Conservation (phyloP, 2,329 filamentous ascomycete genomes). For the Scopulariopsis brevicaulis region DNA sequence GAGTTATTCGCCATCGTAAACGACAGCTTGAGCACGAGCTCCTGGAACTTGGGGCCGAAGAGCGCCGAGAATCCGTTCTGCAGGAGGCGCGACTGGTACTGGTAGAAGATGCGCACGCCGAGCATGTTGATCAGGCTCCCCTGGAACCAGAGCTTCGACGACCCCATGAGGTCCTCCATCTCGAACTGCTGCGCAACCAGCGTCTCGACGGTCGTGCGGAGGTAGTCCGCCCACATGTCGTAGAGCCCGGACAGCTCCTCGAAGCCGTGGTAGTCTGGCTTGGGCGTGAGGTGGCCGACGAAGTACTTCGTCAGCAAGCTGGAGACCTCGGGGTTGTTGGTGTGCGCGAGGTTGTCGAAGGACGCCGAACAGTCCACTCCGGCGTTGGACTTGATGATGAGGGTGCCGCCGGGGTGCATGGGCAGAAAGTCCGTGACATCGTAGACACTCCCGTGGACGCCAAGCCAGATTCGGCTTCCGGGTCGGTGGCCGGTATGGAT, state of each 20-base stretch:
- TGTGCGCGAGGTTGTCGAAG: constrained; percentile 42
- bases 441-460: constrained; percentile 39
- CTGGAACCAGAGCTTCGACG: constrained; percentile 30
- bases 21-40: constrained; percentile 38
- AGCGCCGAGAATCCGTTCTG: constrained; percentile 37
- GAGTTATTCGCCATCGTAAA: constrained; percentile 32
- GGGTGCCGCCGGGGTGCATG: constrained; percentile 40
- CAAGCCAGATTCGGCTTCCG: constrained; percentile 35
- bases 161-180: constrained; percentile 36
- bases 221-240: constrained; percentile 37
- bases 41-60: constrained; percentile 38
- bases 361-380: constrained; percentile 40
- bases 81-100: constrained; percentile 37
- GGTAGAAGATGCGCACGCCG: constrained; percentile 38
- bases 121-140: constrained; percentile 34
- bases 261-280: constrained; percentile 32
- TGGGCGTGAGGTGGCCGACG: constrained; percentile 36
- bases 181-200: constrained; percentile 41
- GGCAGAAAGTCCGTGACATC: constrained; percentile 40
- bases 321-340: constrained; percentile 40
- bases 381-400: constrained; percentile 42
- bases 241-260: constrained; percentile 32
- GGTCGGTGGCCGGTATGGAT: constrained; percentile 37
- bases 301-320: constrained; percentile 43
- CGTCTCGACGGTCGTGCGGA: constrained; percentile 35